phyloP scores from a whole-genome alignment of 441 rosid species.

The Euphorbia schlechtendalii region DNA sequence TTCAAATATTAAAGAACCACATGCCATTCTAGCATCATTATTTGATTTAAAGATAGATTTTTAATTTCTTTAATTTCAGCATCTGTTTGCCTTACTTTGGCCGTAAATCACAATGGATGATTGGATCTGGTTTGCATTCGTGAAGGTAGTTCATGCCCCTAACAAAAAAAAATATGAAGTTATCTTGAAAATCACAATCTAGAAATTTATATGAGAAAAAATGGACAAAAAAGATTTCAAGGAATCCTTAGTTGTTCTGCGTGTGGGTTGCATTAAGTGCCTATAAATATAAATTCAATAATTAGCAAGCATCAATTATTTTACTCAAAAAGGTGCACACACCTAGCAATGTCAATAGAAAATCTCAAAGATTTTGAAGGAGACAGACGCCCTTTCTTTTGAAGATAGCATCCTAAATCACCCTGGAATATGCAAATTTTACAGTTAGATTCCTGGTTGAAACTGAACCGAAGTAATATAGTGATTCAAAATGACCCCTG shows the following conservation, averaged over 20 bases:
- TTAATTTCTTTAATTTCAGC: slow-evolving; percentile 34
- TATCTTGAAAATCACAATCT: slow-evolving; percentile 15
- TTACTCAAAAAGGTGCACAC: slow-evolving; percentile 20
- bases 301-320: slow-evolving; percentile 5
- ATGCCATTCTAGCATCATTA: slow-evolving; percentile 16
- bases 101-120: slow-evolving; percentile 83
- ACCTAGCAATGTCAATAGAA: slow-evolving; percentile 88
- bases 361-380: slow-evolving; percentile 72
- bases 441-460: neutral
- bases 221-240: neutral
- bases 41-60: neutral
- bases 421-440: slow-evolving; percentile 47
- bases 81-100: slow-evolving; percentile 83
- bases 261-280: neutral
- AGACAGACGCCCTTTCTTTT: slow-evolving; percentile 87
- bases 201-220: slow-evolving; percentile 2
- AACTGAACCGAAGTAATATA: slow-evolving; percentile 1
- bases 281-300: slow-evolving; percentile 2
- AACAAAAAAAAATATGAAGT: slow-evolving; percentile 29
- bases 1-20: slow-evolving; percentile 59
- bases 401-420: slow-evolving; percentile 76
- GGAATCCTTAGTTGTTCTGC: neutral
- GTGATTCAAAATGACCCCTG: neutral
- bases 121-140: slow-evolving; percentile 92
- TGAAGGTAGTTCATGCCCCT: slow-evolving; percentile 99